A percentile compares a stretch with the other conserved stretches of the same genome.
These are phyloP conservation scores for Hirsutella minnesotensis DNA, from an alignment of 2,329 filamentous ascomycete species.

Conservation along the genomic window DNA sequence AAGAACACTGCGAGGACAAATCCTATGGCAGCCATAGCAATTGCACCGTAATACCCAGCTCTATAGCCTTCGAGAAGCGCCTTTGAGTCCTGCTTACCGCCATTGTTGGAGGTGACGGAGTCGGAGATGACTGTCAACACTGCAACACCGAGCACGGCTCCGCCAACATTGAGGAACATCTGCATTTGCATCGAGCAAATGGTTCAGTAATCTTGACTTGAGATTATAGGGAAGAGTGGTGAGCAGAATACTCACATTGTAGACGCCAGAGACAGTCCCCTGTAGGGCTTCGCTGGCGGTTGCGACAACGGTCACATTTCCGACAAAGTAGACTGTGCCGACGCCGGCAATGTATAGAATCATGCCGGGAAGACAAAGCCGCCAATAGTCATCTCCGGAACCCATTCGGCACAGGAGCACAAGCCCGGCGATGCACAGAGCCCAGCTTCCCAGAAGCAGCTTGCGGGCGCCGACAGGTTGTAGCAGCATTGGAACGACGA, in stretches of 20 bases:
- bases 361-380: constrained; percentile 5
- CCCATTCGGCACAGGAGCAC: constrained; percentile 4
- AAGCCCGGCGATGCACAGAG: constrained; percentile 2
- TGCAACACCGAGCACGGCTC: constrained; percentile 6
- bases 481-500: constrained; percentile 3
- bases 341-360: constrained; percentile 6
- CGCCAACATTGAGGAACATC: constrained; percentile 7
- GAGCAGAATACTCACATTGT: constrained; percentile 1
- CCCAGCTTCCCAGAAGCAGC: constrained; percentile 4
- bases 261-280: constrained; percentile 6
- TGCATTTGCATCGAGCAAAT: background rate
- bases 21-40: constrained; percentile 4
- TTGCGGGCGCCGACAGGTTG: constrained; percentile 1
- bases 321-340: constrained; percentile 6
- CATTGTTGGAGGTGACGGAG: constrained; percentile 8
- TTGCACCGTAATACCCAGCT: constrained; percentile 5
- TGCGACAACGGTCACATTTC: constrained; percentile 6
- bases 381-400: constrained; percentile 3
- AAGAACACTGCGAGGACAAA: constrained; percentile 2
- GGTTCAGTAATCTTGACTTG: background rate
- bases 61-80: constrained; percentile 3
- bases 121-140: constrained; percentile 8
- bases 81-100: constrained; percentile 1
- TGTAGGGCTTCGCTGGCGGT: constrained; percentile 3
- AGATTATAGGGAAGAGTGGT: no score